Evolutionary conservation across 345 rosid genomes (phyloP).

Genomic region (Populus deltoides): DNA sequence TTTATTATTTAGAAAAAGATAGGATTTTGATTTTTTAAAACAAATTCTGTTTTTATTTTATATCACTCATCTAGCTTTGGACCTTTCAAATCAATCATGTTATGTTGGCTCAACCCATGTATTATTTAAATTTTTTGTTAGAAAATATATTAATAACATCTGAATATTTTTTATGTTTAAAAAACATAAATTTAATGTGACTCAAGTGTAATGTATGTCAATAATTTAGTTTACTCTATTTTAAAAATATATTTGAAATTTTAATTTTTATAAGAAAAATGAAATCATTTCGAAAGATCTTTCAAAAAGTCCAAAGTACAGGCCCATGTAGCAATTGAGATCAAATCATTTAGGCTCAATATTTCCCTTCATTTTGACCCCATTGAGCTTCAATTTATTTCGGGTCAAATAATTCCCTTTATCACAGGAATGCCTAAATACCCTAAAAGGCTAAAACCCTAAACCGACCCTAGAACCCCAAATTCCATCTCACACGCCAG

Average conservation of each 20-base stretch:
- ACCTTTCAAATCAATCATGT: too few species aligned
- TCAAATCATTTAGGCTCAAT: neutral
- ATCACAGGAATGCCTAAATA: neutral
- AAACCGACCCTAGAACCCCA: neutral
- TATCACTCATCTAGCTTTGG: too few species aligned
- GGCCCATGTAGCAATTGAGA: neutral
- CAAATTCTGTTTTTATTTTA: too few species aligned
- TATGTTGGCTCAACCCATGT: too few species aligned
- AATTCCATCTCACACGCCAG: neutral
- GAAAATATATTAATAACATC: too few species aligned
- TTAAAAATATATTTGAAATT: neutral
- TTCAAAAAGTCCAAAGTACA: neutral
- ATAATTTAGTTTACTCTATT: neutral
- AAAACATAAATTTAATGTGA: too few species aligned
- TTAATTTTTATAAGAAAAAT: neutral
- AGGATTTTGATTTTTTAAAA: rapidly evolving
- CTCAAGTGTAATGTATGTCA: too few species aligned
- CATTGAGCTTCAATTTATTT: neutral
- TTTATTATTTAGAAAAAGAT: too few species aligned
- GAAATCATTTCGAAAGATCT: too few species aligned
- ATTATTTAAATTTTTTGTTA: too few species aligned
- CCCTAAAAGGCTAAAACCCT: neutral
- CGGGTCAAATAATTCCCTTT: neutral
- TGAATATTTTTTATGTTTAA: too few species aligned
- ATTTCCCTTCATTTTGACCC: neutral